Conservation (phyloP, 352 stramenopile species). For the Phytopythium aichiense region DNA sequence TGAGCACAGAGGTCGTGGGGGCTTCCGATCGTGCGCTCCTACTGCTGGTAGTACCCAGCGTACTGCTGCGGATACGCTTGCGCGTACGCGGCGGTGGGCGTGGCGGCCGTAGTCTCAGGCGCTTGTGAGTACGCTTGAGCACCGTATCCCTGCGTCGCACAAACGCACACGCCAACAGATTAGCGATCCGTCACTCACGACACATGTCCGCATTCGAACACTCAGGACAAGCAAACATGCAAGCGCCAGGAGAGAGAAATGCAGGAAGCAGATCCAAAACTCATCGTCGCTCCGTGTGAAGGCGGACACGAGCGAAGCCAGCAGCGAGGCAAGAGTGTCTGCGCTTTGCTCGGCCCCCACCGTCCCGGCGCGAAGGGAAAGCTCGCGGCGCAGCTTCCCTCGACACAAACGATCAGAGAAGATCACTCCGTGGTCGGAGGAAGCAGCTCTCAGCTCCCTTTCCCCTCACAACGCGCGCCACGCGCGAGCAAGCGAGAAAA, state of each 20-base stretch:
- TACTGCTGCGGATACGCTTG: conserved; percentile 43
- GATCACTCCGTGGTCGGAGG: conserved; percentile 8
- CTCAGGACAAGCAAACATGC: conserved; percentile 2
- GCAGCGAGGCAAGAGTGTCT: conserved; percentile 1
- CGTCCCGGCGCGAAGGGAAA: conserved; percentile 1
- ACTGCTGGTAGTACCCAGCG: conserved; percentile 65
- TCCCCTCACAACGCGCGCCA: neutral
- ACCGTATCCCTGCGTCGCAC: conserved; percentile 45
- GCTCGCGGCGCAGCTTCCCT: conserved; percentile 4
- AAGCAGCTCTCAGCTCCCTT: conserved; percentile 9
- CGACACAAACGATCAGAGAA: conserved; percentile 8
- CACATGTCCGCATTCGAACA: conserved; percentile 2
- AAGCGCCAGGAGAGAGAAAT: conserved; percentile 4
- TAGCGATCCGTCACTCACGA: neutral
- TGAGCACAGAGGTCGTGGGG: neutral
- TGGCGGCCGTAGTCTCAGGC: conserved; percentile 17
- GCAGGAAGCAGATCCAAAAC: neutral
- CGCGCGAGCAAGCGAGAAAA: conserved; percentile 8
- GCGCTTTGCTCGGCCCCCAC: neutral
- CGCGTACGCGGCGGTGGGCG: conserved; percentile 32
- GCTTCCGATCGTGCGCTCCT: conserved; percentile 7
- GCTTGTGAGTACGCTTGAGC: conserved; percentile 42
- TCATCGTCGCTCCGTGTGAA: neutral
- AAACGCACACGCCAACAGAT: conserved; percentile 14
- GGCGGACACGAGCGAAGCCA: conserved; percentile 2